Conservation (phyloP, 148 eudicot genomes). For the Fagopyrum homotropicum region DNA sequence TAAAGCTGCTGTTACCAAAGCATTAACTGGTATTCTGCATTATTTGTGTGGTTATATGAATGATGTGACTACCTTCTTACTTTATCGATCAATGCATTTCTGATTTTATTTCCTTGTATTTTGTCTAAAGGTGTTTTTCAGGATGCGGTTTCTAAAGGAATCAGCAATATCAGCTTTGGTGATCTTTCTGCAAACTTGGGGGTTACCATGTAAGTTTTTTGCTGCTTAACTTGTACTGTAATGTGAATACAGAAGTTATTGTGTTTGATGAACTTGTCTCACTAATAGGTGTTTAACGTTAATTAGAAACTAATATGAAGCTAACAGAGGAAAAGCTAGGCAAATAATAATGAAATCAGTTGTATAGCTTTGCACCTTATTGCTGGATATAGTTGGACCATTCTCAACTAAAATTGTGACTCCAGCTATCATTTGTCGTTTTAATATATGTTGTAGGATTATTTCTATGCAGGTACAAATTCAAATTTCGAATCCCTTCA, state of each 20-base stretch:
- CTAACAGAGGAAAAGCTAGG: not conserved
- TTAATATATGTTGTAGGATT: not conserved
- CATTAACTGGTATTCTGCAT: constrained; percentile 62
- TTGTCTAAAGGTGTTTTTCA: constrained; percentile 59
- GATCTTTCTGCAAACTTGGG: constrained; percentile 86
- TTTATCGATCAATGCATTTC: constrained; percentile 2
- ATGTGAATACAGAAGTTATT: not conserved
- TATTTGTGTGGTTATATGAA: not conserved
- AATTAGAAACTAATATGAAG: not conserved
- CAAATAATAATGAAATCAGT: not conserved
- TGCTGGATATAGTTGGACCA: not conserved
- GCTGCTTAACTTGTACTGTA: not conserved
- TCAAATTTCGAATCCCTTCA: constrained; percentile 90
- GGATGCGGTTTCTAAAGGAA: constrained; percentile 78
- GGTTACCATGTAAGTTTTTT: constrained; percentile 58
- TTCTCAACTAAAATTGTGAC: not conserved
- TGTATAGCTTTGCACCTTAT: not conserved
- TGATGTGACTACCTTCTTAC: not conserved
- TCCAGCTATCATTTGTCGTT: not conserved
- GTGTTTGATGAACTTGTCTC: not conserved
- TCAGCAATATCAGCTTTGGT: constrained; percentile 80
- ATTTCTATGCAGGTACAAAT: constrained; percentile 61
- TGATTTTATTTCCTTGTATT: constrained; percentile 8
- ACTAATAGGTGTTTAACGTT: not conserved
- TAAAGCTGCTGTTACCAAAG: constrained; percentile 80